Percentiles rank a stretch among this genome's conserved stretches.
Evolutionary conservation across 2,329 filamentous ascomycete genomes (phyloP).

Genomic region (Aaosphaeria arxii): DNA sequence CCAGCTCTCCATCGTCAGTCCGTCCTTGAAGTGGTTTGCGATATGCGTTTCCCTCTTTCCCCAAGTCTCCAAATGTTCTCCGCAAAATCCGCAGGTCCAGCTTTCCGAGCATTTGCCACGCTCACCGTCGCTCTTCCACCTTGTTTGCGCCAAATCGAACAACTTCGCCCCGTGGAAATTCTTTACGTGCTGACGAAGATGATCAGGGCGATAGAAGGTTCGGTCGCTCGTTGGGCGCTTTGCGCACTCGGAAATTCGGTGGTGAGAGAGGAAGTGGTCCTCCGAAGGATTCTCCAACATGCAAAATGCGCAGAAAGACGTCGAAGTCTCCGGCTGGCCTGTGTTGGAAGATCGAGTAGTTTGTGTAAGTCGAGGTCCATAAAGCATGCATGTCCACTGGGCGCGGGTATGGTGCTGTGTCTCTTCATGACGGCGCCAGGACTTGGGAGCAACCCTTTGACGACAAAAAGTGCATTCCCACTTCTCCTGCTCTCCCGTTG

Average conservation of each 20-base stretch:
- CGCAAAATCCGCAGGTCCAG: constrained; percentile 33
- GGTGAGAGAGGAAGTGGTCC: constrained; percentile 22
- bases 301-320: constrained; percentile 28
- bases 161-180: constrained; percentile 29
- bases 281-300: constrained; percentile 21
- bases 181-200: constrained; percentile 31
- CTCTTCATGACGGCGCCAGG: constrained; percentile 37
- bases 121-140: constrained; percentile 23
- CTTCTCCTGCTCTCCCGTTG: constrained; percentile 11
- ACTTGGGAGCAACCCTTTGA: constrained; percentile 25
- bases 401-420: constrained; percentile 32
- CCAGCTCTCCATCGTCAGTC: constrained; percentile 28
- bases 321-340: background rate
- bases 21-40: constrained; percentile 31
- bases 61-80: constrained; percentile 20
- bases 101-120: constrained; percentile 6
- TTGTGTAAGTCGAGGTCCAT: constrained; percentile 18
- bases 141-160: constrained; percentile 18
- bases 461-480: constrained; percentile 37
- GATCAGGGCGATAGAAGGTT: constrained; percentile 31
- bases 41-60: constrained; percentile 29
- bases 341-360: background rate
- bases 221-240: constrained; percentile 22
- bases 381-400: constrained; percentile 33
- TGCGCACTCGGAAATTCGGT: constrained; percentile 30